A percentile compares a stretch with the other conserved stretches of the same genome.
Evolutionary conservation across 1,139 yeast genomes (phyloP).

Genomic region (Hemisphaericaspora subhashii): DNA sequence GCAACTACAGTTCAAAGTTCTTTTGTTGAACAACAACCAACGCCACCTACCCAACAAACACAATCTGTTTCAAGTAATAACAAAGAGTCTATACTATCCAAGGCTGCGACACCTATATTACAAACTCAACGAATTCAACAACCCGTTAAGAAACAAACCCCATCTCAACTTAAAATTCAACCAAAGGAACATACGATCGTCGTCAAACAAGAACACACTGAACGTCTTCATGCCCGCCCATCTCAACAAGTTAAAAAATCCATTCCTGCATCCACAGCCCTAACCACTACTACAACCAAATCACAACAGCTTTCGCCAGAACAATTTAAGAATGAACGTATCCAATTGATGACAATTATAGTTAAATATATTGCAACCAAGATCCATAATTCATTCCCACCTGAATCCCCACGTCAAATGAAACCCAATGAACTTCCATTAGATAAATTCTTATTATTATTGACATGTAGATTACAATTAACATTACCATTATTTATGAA

Average conservation of each 20-base stretch:
- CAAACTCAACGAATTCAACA: conserved; percentile 8
- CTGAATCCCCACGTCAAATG: conserved; percentile 27
- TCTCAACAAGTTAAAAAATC: not conserved
- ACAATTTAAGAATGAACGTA: conserved; percentile 22
- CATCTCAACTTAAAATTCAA: conserved; percentile 8
- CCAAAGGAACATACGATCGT: not conserved
- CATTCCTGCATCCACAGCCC: conserved; percentile 9
- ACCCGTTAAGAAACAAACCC: conserved; percentile 6
- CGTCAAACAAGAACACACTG: not conserved
- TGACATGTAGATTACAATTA: conserved; percentile 40
- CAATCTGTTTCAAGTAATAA: not conserved
- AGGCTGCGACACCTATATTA: conserved; percentile 2
- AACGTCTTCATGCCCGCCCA: not conserved
- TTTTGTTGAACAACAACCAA: not conserved
- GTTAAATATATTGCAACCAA: conserved; percentile 48
- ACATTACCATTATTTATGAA: conserved; percentile 41
- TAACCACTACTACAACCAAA: conserved; percentile 5
- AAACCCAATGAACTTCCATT: conserved; percentile 37
- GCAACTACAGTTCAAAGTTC: conserved; percentile 11
- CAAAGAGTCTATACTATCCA: not conserved
- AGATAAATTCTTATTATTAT: conserved; percentile 41
- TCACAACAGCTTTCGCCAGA: conserved; percentile 8
- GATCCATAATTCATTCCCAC: conserved; percentile 48
- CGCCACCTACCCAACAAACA: not conserved
- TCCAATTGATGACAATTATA: conserved; percentile 44